These are phyloP conservation scores for Agrocybe praecox DNA, from an alignment of 768 basidiomycete species.

Conservation along the genomic window DNA sequence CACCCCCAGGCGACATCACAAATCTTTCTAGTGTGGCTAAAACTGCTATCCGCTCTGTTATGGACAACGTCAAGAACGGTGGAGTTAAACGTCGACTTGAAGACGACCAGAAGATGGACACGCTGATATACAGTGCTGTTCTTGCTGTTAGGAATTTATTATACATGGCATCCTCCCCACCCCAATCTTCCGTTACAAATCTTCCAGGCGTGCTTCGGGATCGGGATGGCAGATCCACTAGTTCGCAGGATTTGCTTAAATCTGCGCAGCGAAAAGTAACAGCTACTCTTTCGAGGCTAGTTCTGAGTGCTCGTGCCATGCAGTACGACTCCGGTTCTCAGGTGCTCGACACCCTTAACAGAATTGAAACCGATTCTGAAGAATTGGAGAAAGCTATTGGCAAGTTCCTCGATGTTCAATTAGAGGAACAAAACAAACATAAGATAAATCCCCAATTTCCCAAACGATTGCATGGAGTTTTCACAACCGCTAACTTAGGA, in stretches of 20 bases:
- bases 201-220: slow-evolving; percentile 44
- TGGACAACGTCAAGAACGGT: slow-evolving; percentile 57
- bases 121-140: slow-evolving; percentile 63
- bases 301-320: slow-evolving; percentile 89
- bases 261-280: slow-evolving; percentile 85
- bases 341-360: slow-evolving; percentile 61
- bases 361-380: slow-evolving; percentile 76
- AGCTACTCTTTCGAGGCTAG: slow-evolving; percentile 86
- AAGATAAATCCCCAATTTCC: slow-evolving; percentile 30
- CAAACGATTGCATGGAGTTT: slow-evolving; percentile 64
- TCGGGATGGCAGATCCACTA: slow-evolving; percentile 44
- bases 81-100: slow-evolving; percentile 49
- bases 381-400: slow-evolving; percentile 74
- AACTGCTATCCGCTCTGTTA: slow-evolving; percentile 61
- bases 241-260: slow-evolving; percentile 65
- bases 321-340: slow-evolving; percentile 75
- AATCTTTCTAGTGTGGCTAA: slow-evolving; percentile 64
- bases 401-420: slow-evolving; percentile 71
- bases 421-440: slow-evolving; percentile 42
- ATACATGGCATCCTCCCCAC: slow-evolving; percentile 64
- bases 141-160: slow-evolving; percentile 77
- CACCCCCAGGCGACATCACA: slow-evolving; percentile 58
- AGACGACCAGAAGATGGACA: slow-evolving; percentile 61
- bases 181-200: slow-evolving; percentile 60
- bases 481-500: slow-evolving; percentile 66